Evolutionary conservation across 225 moss, liverwort and hornwort species (phyloP).

Genomic region (Pseudoscleropodium purum): DNA sequence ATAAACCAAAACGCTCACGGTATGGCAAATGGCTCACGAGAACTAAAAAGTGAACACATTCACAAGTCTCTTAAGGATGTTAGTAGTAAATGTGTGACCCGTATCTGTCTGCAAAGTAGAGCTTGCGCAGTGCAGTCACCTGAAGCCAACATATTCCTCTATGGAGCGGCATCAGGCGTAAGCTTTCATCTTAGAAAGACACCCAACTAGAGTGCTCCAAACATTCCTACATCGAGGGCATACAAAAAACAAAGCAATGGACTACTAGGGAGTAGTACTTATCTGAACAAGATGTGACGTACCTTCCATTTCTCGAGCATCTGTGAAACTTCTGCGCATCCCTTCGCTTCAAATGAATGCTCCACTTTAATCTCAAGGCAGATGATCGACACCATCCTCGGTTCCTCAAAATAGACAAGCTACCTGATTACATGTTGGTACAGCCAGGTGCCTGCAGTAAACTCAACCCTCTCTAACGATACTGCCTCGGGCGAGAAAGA

Average conservation of each 20-base stretch:
- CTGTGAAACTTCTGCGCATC: not conserved
- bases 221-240: too few relatives aligned
- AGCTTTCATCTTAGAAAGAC: too few relatives aligned
- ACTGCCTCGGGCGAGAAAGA: not conserved
- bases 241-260: too few relatives aligned
- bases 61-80: not conserved
- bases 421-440: not conserved
- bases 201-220: too few relatives aligned
- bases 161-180: too few relatives aligned
- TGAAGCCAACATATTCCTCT: too few relatives aligned
- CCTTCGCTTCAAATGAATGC: not conserved
- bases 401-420: not conserved
- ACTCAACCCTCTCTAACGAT: not conserved
- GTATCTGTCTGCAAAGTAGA: constrained; percentile 47
- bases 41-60: not conserved
- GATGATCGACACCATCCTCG: not conserved
- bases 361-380: not conserved
- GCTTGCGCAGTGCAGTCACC: too few relatives aligned
- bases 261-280: too few relatives aligned
- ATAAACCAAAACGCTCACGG: not conserved
- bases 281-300: too few relatives aligned
- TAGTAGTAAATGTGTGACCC: constrained; percentile 19
- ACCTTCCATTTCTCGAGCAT: not conserved
- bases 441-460: not conserved
- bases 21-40: not conserved